phyloP scores from a whole-genome alignment of 768 basidiomycete species.

The Boletus tylopilopsis region DNA sequence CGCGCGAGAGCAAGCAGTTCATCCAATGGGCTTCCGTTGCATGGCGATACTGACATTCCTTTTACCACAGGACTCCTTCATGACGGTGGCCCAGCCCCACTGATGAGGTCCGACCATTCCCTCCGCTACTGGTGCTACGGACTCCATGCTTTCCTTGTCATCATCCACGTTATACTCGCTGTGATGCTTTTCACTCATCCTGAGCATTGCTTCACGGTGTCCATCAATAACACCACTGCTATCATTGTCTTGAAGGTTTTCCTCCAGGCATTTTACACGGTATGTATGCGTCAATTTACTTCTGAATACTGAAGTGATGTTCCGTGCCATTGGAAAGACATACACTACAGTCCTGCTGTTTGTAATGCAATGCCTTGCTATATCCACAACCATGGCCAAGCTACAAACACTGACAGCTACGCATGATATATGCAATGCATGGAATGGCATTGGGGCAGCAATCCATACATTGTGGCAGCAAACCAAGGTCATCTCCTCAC shows the following conservation, averaged over 20 bases:
- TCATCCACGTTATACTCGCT: neutral
- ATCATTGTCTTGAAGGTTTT: neutral
- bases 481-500: conserved; percentile 10
- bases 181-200: neutral
- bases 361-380: conserved; percentile 10
- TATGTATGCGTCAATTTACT: neutral
- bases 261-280: neutral
- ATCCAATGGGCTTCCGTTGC: neutral
- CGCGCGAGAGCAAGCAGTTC: neutral
- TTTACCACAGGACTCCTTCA: neutral
- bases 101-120: neutral
- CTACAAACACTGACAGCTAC: conserved; percentile 15
- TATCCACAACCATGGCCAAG: conserved; percentile 3
- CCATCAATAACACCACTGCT: neutral
- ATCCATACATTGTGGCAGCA: too few relatives aligned
- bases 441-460: too few relatives aligned
- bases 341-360: conserved; percentile 16
- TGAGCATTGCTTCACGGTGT: neutral
- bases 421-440: conserved; percentile 23
- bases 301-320: neutral
- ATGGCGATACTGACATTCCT: neutral
- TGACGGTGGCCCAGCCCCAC: neutral
- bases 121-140: neutral
- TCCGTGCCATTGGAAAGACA: conserved; percentile 1
- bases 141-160: neutral